Percentiles rank a stretch among this genome's conserved stretches.
Conservation (phyloP, 148 eudicot genomes). For the Amaranthus palmeri region DNA sequence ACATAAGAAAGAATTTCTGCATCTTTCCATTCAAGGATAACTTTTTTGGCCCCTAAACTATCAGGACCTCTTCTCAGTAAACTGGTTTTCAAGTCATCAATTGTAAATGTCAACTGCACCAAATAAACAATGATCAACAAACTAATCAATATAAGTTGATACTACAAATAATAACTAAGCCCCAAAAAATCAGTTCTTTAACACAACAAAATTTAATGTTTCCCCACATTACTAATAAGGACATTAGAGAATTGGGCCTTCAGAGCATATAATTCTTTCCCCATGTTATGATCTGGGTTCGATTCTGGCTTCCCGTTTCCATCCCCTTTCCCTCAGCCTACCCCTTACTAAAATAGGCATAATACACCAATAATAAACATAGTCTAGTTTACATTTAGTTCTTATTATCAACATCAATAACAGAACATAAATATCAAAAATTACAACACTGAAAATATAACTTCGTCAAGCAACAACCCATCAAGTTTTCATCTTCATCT, state of each 20-base stretch:
- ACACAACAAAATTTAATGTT: background rate
- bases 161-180: background rate
- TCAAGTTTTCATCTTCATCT: background rate
- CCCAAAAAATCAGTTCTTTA: background rate
- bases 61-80: conserved; percentile 84
- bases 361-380: too few species aligned
- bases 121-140: background rate
- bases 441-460: background rate
- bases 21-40: conserved; percentile 34
- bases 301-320: too few species aligned
- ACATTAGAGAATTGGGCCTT: too few species aligned
- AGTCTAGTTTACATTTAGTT: too few species aligned
- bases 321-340: too few species aligned
- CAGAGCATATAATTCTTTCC: too few species aligned
- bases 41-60: conserved; percentile 55
- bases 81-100: conserved; percentile 66
- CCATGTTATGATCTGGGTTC: too few species aligned
- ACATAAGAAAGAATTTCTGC: conserved; percentile 20
- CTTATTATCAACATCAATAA: too few species aligned
- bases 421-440: too few species aligned
- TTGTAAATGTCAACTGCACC: conserved; percentile 27
- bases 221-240: background rate
- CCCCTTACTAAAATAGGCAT: too few species aligned
- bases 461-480: background rate
- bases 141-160: background rate